Base-by-base conservation (phyloP, 2,329 filamentous ascomycete species). In the Exophiala mesophila region DNA sequence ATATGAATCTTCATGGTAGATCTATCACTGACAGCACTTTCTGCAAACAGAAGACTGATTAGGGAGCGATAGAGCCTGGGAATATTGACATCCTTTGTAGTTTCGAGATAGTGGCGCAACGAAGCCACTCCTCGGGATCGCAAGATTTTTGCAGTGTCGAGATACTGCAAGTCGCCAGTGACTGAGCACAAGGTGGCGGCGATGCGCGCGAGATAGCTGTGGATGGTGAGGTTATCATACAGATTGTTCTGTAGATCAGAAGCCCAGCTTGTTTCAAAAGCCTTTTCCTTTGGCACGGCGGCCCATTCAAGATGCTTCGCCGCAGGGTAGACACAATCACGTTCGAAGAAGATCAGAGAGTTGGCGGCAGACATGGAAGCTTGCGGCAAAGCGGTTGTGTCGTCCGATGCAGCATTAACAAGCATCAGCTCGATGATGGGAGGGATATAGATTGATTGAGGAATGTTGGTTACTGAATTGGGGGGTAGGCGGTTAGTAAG, bases 191-290 rank as follows among this genome's bases (percentile, higher is more conserved):
- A 20, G 28, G 12, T 38, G 20, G 34, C 28, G 28, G 41, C 41
- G 34, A 39, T 39, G 16, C 41, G 41, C 16, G 41, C 26, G 28
- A 44, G 19, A 19, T 44, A 44, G 41, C 35, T 44, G 28, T 44
- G 29, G 17, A 33, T 39, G 5, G 35, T 30, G n/a, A 38, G 19
- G 35, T 28, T 44, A 21, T 44, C 41, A 28, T 39, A 39, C 33
- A 44, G 41, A 28, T 39, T 37, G 35, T 20, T 29, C 28, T 33
- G 36, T 19, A 20, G 31, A 13, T 44, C 41, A 12, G 21, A 12
- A n/a, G 21, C 15, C 41, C 35, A 44, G 6, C n/a, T 44, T 9
- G 35, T 9, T 26, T 33, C 32, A 35, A 44, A 44, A 6, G 34
- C 19, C 15, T 16, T 4, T 9, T 39, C 34, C 19, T 20, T 33